These are phyloP conservation scores for Stentor coeruleus DNA, from an alignment of 73 alveolate genomes.

Conservation along the genomic window DNA sequence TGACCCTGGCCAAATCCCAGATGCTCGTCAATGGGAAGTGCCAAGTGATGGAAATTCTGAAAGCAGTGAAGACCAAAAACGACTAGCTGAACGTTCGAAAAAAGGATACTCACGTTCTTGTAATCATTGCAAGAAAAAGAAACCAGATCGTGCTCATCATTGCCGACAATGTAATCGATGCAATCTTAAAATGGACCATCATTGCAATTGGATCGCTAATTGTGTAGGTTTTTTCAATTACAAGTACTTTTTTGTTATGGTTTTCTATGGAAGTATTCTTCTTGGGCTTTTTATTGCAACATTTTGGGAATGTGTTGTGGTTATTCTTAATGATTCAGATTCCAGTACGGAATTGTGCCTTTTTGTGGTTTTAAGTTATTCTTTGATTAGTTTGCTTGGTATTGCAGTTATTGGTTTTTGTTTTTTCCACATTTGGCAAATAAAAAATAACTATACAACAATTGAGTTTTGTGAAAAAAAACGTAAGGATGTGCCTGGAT, in stretches of 20 bases:
- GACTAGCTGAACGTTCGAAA: constrained; percentile 34
- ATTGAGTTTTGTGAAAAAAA: constrained; percentile 65
- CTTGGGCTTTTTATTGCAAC: constrained; percentile 16
- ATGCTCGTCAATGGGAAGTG: constrained; percentile 44
- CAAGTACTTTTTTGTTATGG: constrained; percentile 29
- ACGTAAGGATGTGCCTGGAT: not conserved
- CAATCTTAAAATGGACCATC: constrained; percentile 81
- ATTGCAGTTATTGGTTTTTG: constrained; percentile 41
- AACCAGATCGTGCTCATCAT: constrained; percentile 83
- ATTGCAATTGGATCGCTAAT: constrained; percentile 82
- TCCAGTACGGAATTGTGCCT: constrained; percentile 10
- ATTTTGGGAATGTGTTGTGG: constrained; percentile 35
- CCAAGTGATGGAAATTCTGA: constrained; percentile 5
- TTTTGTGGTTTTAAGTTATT: constrained; percentile 21
- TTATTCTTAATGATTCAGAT: constrained; percentile 23
- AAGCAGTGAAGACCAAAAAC: not conserved
- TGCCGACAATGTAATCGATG: constrained; percentile 73
- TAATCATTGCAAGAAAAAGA: constrained; percentile 47
- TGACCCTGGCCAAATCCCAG: constrained; percentile 49
- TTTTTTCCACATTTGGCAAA: constrained; percentile 48
- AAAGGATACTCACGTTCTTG: constrained; percentile 45
- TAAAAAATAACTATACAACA: constrained; percentile 44
- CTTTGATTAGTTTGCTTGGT: constrained; percentile 34
- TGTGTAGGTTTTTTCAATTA: constrained; percentile 76
- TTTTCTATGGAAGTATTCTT: constrained; percentile 14